Evolutionary conservation across 805 yeast genomes (phyloP).

Genomic region (Yarrowia sp.): DNA sequence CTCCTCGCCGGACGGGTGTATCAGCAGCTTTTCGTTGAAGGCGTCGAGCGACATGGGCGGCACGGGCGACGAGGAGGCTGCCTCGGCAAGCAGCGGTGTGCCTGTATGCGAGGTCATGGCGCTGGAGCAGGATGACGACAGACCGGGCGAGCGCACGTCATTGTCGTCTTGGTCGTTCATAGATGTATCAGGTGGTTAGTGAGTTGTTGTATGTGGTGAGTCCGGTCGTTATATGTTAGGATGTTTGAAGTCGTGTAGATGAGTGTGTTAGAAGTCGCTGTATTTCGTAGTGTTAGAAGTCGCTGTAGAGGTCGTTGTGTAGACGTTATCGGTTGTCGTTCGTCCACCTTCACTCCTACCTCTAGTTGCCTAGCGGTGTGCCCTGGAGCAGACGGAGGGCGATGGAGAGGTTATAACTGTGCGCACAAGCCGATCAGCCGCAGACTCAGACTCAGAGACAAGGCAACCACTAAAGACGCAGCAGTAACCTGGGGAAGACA

Average conservation of each 20-base stretch:
- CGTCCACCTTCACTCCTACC: neutral
- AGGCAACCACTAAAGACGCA: constrained; percentile 22
- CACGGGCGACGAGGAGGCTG: neutral
- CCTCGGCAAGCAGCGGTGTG: constrained; percentile 6
- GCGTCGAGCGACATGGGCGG: constrained; percentile 23
- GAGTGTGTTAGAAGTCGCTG: no score
- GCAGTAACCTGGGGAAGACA: neutral
- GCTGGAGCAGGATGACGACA: constrained; percentile 22
- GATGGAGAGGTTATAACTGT: constrained; percentile 12
- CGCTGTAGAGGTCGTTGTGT: no score
- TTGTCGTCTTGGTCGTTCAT: constrained; percentile 22
- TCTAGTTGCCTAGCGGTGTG: constrained; percentile 22
- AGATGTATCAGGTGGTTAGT: neutral
- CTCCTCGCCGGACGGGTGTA: constrained; percentile 22
- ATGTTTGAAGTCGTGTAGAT: no score
- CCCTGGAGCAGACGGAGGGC: constrained; percentile 8
- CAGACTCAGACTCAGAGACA: constrained; percentile 15
- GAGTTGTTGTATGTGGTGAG: no score
- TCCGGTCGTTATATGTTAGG: no score
- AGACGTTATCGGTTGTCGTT: neutral
- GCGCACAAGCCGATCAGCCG: constrained; percentile 21
- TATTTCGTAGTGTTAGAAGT: no score
- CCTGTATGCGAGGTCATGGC: constrained; percentile 22
- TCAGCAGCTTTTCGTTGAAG: constrained; percentile 13
- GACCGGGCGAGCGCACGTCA: constrained; percentile 24